Base-by-base conservation (phyloP, 176 grass and related monocot genomes). In the Alloteropsis semialata region DNA sequence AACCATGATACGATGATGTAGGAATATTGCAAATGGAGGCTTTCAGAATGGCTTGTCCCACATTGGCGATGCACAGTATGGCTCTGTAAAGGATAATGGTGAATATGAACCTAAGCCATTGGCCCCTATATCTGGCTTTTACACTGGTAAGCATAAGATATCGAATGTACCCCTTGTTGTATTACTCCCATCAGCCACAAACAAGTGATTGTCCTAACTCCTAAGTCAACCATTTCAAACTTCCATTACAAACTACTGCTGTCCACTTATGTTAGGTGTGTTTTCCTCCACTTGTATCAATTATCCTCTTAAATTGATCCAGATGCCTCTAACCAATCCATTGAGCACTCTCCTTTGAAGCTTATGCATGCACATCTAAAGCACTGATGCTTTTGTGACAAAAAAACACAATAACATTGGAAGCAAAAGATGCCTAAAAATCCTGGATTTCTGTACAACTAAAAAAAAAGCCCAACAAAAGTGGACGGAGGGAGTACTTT, bases 51-150 rank as follows among this genome's bases (percentile, higher is more conserved):
- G 24, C 1, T 83, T 48, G 3, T 85, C 69, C 11, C 34, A 50
- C 50, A 79, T 55, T 38, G 17, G n/a, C 34, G 81, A 67, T 65
- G 65, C 49, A 80, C 66, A 75, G 25, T 65, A 77, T 81, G 39
- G 43, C 54, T 86, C 49, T 49, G 54, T 41, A 43, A 92, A 92
- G 65, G 78, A 75, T 74, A 85, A 81, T 81, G 75, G 66, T 66
- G 56, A 58, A 71, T 74, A 57, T 82, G 81, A 86, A n/a, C 76
- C 91, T 61, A 90, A 90, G 39, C 62, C 87, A 77, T 85, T 76
- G 25, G 62, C 84, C 55, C 83, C 88, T 77, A 77, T 78, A 82
- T 96, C 89, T 90, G 91, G 86, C 71, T 89, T 82, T 62, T 81
- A 87, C 58, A 80, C 82, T 80, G 87, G 93, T 99, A 87, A 92